Percentiles rank a stretch among this genome's conserved stretches.
Conservation (phyloP, 2,329 filamentous ascomycete species). For the Alternaria alternata region DNA sequence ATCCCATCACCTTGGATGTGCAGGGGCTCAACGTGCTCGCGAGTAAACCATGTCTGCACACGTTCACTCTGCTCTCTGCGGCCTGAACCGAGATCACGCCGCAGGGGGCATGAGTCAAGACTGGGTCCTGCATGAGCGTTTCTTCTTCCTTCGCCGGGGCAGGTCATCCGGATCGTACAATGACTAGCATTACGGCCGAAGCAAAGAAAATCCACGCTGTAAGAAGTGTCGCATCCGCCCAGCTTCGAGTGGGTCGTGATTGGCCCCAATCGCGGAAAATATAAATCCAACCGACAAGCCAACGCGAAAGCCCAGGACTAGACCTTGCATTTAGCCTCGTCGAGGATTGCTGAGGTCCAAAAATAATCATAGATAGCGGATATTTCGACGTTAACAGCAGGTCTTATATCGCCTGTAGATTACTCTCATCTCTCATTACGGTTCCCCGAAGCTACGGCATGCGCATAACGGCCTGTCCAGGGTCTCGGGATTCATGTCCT, state of each 20-base stretch:
- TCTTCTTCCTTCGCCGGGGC: slow-evolving; percentile 25
- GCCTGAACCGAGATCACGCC: slow-evolving; percentile 30
- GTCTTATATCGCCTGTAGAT: slow-evolving; percentile 43
- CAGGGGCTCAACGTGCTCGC: slow-evolving; percentile 2
- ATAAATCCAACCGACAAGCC: slow-evolving; percentile 26
- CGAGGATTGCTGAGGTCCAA: slow-evolving; percentile 36
- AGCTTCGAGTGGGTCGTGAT: slow-evolving; percentile 20
- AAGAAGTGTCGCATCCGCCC: background rate
- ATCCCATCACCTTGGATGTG: background rate
- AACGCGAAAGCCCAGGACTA: slow-evolving; percentile 31
- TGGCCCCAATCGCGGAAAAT: slow-evolving; percentile 37
- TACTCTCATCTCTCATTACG: slow-evolving; percentile 45
- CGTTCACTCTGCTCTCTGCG: slow-evolving; percentile 23
- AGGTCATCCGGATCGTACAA: slow-evolving; percentile 12
- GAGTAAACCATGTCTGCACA: slow-evolving; percentile 7
- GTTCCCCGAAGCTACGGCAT: slow-evolving; percentile 36
- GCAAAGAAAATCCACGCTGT: slow-evolving; percentile 5
- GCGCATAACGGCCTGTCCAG: slow-evolving; percentile 33
- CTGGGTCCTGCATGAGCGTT: slow-evolving; percentile 34
- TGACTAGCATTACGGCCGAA: slow-evolving; percentile 16
- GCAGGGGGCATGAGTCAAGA: slow-evolving; percentile 30
- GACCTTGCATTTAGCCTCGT: slow-evolving; percentile 41
- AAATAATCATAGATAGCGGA: slow-evolving; percentile 41
- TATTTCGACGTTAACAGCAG: slow-evolving; percentile 48
- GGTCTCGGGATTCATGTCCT: slow-evolving; percentile 24